A percentile compares a stretch with the other conserved stretches of the same genome.
phyloP scores from a whole-genome alignment of 78 protist genomes.

The Planoprotostelium fungivorum region DNA sequence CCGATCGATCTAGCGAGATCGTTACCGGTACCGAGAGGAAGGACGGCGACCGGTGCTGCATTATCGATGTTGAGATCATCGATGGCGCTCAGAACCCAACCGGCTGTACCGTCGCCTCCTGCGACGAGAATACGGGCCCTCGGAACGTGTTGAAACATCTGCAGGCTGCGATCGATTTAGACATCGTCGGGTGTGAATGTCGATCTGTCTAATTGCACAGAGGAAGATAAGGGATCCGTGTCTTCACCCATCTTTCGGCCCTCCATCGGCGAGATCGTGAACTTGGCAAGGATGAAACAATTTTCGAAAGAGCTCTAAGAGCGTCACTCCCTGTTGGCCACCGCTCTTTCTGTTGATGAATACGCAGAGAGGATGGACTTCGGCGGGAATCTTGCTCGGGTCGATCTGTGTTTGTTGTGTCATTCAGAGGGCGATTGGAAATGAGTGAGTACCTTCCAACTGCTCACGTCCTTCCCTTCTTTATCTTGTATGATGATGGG shows the following conservation, averaged over 20 bases:
- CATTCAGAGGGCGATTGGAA: too few species aligned
- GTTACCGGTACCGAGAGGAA: slow-evolving; percentile 46
- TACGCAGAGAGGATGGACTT: not conserved
- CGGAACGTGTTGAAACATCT: not conserved
- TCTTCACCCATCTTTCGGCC: not conserved
- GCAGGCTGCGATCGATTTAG: slow-evolving; percentile 5
- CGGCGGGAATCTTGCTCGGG: not conserved
- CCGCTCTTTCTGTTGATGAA: slow-evolving; percentile 19
- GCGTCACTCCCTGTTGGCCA: slow-evolving; percentile 12
- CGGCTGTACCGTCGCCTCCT: slow-evolving; percentile 51
- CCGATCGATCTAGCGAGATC: slow-evolving; percentile 23
- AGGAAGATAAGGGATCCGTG: not conserved
- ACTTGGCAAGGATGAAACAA: slow-evolving; percentile 9
- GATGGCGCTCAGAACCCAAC: slow-evolving; percentile 22
- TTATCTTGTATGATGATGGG: too few species aligned
- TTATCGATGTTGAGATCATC: not conserved
- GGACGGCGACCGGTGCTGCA: slow-evolving; percentile 4
- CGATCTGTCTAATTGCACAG: not conserved
- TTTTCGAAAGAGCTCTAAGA: not conserved
- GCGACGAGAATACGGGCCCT: not conserved
- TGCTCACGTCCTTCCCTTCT: too few species aligned
- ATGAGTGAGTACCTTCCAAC: too few species aligned
- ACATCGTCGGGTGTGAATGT: too few species aligned
- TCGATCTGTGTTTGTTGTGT: too few species aligned
- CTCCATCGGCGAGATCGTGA: slow-evolving; percentile 3